Base-by-base conservation (phyloP, 352 stramenopile genomes). In the Globisporangium nodosum region DNA sequence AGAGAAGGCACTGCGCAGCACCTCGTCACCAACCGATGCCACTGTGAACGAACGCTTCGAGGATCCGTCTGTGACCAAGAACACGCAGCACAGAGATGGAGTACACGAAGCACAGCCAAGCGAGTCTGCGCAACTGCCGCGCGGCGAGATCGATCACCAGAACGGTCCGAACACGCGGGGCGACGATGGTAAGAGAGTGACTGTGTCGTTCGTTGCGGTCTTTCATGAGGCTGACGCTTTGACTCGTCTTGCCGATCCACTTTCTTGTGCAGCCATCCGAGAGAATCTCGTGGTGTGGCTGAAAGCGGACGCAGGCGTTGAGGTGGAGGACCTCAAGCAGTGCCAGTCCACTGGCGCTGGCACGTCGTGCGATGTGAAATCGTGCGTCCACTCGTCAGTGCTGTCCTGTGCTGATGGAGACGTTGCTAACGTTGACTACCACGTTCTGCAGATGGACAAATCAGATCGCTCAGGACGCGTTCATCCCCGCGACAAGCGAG, bases 271-370 rank as follows among this genome's bases (percentile, higher is more conserved):
- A 85, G 76, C n/a, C 16, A 61, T 81, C 47, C 53, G 66, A 8
- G 51, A 56, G 11, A 69, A 73, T 15, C 50, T 87, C 16, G 31
- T 70, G 2, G 11, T 81, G 46, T 88, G 78, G 78, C 63, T 88
- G 11, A 68, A 73, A 20, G 71, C 72, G 5, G 74, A 88, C 52
- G 68, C 63, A 30, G 78, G 76, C 20, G 74, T 88, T 1, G 58
- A 87, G 20, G 64, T 88, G 8, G 66, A 79, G 9, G 68, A 76
- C 30, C 21, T 69, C 2, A 43, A 47, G 0, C 63, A 67, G 42
- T 87, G 78, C 35, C 53, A 71, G 18, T 47, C 65, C 8, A 69
- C 70, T 8, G 74, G 68, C 1, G 58, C 69, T 16, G 39, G 55
- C 16, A 65, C 65, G 8, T 64, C 60, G 1, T 88, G 78, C 39